Base-by-base conservation (phyloP, 495 filamentous ascomycete genomes). In the Aspergillus baeticus region DNA sequence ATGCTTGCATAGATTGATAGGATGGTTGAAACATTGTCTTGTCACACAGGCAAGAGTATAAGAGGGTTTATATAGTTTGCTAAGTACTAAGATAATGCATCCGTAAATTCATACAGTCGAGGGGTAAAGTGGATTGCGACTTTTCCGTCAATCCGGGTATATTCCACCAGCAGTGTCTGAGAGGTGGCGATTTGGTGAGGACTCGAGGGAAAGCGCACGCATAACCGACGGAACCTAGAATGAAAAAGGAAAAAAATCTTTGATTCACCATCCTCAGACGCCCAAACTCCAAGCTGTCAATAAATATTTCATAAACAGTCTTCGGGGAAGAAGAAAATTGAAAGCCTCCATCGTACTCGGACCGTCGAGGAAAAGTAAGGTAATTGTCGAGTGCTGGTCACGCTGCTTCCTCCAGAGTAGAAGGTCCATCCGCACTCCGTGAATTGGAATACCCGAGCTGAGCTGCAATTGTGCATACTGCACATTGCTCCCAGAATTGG, bases 231-330 rank as follows among this genome's bases (percentile, higher is more conserved):
- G n/a, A n/a, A n/a, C n/a, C n/a, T n/a, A n/a, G n/a, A n/a, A n/a
- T n/a, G n/a, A n/a, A n/a, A 29, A 29, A 29, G 26, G 8, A 29
- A 8, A 29, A 8, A 29, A 29, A 8, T 8, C 3, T 29, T 8
- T 29, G 8, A 29, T 29, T 8, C 26, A 8, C 26, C 26, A 29
- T 26, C 13, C 8, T 11, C 23, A 26, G 29, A 53, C 38, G 7
- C 50, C 50, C 18, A 43, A 51, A 44, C 50, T 22, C 50, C 37
- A 22, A 53, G 38, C 13, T 35, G 20, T 51, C 39, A 33, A 47
- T 15, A 26, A 47, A 45, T 45, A 21, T 22, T 48, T 6, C 31
- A 33, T 31, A 33, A 53, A n/a, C 17, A 35, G 14, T 43, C 13
- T 29, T 39, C 11, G 3, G 43, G 26, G 26, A 41, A 17, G 15